Percentiles rank a stretch among this genome's conserved stretches.
phyloP scores from a whole-genome alignment of 2,329 filamentous ascomycete species.

The Penicillium rolfsii region DNA sequence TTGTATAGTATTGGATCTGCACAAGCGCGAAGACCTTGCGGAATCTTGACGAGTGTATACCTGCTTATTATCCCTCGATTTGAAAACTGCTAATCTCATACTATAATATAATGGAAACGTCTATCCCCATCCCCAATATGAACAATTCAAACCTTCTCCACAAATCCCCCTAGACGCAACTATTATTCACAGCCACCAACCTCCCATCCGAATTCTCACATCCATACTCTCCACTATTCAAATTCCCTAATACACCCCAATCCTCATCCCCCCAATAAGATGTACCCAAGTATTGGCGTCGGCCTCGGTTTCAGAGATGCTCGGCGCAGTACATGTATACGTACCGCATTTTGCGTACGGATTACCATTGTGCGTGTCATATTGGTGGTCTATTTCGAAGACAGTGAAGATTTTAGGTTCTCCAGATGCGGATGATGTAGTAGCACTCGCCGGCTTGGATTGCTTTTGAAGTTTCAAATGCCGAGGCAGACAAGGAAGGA shows the following conservation, averaged over 20 bases:
- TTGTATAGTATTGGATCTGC: neutral
- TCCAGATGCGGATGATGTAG: constrained; percentile 43
- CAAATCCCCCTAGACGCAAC: constrained; percentile 25
- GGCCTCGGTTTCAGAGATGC: constrained; percentile 33
- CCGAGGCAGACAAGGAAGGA: neutral
- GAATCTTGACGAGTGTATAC: neutral
- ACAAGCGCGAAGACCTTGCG: neutral
- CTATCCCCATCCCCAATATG: neutral
- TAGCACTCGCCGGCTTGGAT: constrained; percentile 47
- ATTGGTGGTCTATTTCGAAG: constrained; percentile 50
- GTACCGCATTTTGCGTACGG: constrained; percentile 55
- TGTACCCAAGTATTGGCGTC: constrained; percentile 47
- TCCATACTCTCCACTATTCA: constrained; percentile 45
- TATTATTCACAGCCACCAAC: constrained; percentile 38
- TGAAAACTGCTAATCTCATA: no score
- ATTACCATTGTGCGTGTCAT: constrained; percentile 48
- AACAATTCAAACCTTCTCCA: neutral
- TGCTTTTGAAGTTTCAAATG: constrained; percentile 37
- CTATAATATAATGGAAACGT: no score
- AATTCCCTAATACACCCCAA: constrained; percentile 45
- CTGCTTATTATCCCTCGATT: neutral
- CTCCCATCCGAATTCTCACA: constrained; percentile 49
- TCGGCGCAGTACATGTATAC: constrained; percentile 46
- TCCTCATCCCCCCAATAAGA: constrained; percentile 43
- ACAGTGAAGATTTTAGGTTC: constrained; percentile 44